Base-by-base conservation (phyloP, 2,329 filamentous ascomycete genomes). In the Colletotrichum tamarilloi region DNA sequence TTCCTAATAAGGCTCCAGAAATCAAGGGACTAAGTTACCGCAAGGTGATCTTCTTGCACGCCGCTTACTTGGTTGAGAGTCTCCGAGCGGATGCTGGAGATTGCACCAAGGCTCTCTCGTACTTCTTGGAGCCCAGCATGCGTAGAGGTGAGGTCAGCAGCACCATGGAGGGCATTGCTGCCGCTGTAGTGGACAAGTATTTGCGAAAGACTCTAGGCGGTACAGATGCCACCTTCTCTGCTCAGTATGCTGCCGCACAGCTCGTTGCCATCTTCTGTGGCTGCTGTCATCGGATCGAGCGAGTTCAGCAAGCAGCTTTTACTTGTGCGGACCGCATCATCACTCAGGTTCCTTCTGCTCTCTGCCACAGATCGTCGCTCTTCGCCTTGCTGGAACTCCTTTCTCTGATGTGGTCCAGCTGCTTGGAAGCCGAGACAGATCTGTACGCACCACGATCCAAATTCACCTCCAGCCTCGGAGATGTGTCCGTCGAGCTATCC, bases 91-190 rank as follows among this genome's bases (percentile, higher is more conserved):
- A 93, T 69, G 90, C 94, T 8, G 97, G 97, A 11, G 94, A 98
- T 80, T 98, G 95, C 81, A 97, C 95, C 28, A 95, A 95, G 79
- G 92, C 95, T 4, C 85, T 98, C 56, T 93, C 92, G 0, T 99
- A 99, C 83, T 99, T 98, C 82, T 86, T 97, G n/a, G 97, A 99
- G 79, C 95, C 95, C 6, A 95, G 94, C 77, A 93, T 92, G 90
- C 87, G 90, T 49, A 89, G 86, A 72, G 87, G 87, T 14, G 90
- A 92, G 64, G 89, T 92, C 65, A 91, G 88, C 80, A 89, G 84
- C 77, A 88, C 88, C 32, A 92, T 93, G 91, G 90, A 92, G 75
- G 88, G 89, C 9, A 88, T 92, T 72, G 87, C 90, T 55, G 81
- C 85, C n/a, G 90, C 91, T 16, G 93, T 95, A 22, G 90, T 98